Base-by-base conservation (phyloP, 2,329 filamentous ascomycete species). In the Pseudogymnoascus sp. region DNA sequence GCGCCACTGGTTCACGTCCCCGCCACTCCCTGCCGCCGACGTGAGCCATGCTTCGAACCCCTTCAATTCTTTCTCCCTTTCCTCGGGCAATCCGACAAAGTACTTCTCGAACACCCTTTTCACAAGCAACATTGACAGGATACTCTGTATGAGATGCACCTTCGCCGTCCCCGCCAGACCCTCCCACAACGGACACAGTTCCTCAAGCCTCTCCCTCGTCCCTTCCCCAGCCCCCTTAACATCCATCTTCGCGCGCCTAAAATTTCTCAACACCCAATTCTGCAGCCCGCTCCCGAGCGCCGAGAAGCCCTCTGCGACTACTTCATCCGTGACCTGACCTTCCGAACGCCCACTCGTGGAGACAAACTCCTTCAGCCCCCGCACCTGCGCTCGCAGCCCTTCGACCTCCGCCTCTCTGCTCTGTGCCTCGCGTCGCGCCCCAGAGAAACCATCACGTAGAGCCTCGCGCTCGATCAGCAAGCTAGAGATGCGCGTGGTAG, bases 251-350 rank as follows among this genome's bases (percentile, higher is more conserved):
- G 81, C 78, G 64, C 81, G 82, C 59, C 87, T 79, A 66, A 88
- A 90, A 70, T 88, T 83, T 26, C 82, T 81, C 67, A 90, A 84
- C 3, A 87, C 82, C 87, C 87, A 91, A 67, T 90, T 89, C 74
- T 90, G 86, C 66, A 89, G 73, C 24, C 86, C 82, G 67, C 89
- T 87, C 17, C 83, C 82, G 54, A 90, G 71, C 62, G 81, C 78
- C 58, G 79, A 77, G 77, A 88, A 83, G 8, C 79, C 78, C 59
- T 87, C 83, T 1, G 77, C 81, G 69, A 90, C 82, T 9, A 84
- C 83, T 71, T 87, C 84, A 68, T 91, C 88, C 64, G 84, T 85
- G 50, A 77, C 73, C 64, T 86, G 82, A 21, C 81, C 81, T 31
- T 84, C 83, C 58, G 80, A 77, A 33, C 85, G 77, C 8, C 86